A percentile compares a stretch with the other conserved stretches of the same genome.
Evolutionary conservation across 1,139 yeast species (phyloP).

Genomic region (Chernovozyma aurita): DNA sequence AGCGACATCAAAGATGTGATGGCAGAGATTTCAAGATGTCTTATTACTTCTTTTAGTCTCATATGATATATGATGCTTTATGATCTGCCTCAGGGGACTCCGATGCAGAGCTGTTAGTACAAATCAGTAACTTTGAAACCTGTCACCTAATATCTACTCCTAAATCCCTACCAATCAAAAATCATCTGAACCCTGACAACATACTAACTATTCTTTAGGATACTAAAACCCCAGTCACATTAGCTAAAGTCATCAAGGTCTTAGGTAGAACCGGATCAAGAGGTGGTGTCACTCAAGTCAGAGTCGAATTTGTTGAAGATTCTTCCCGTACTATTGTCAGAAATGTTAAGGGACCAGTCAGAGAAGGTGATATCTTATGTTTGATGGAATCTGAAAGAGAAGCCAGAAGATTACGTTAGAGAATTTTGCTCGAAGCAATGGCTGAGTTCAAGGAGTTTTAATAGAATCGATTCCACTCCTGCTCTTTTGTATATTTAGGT

Average conservation of each 20-base stretch:
- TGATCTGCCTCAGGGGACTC: too few species aligned
- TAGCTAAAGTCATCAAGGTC: conserved; percentile 99
- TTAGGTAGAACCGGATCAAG: conserved; percentile 99
- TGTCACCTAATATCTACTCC: too few species aligned
- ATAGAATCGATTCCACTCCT: background rate
- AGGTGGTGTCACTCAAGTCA: conserved; percentile 99
- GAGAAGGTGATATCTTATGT: conserved; percentile 98
- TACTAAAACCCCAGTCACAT: conserved; percentile 94
- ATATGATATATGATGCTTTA: too few species aligned
- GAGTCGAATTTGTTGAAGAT: conserved; percentile 99
- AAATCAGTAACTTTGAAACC: too few species aligned
- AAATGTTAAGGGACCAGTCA: conserved; percentile 99
- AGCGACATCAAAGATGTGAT: too few species aligned
- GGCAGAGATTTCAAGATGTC: too few species aligned
- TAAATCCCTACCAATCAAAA: too few species aligned
- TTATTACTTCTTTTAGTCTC: too few species aligned
- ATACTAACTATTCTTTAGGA: conserved; percentile 45
- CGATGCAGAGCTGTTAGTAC: too few species aligned
- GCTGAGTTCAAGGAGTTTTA: background rate
- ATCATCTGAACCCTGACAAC: too few species aligned
- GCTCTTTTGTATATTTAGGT: conserved; percentile 1
- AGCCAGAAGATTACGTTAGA: conserved; percentile 71
- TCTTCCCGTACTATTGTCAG: conserved; percentile 98
- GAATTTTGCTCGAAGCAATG: too few species aligned
- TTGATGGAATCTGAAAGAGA: conserved; percentile 99